Base-by-base conservation (phyloP, 352 stramenopile species). In the Phytopythium ostracodes region DNA sequence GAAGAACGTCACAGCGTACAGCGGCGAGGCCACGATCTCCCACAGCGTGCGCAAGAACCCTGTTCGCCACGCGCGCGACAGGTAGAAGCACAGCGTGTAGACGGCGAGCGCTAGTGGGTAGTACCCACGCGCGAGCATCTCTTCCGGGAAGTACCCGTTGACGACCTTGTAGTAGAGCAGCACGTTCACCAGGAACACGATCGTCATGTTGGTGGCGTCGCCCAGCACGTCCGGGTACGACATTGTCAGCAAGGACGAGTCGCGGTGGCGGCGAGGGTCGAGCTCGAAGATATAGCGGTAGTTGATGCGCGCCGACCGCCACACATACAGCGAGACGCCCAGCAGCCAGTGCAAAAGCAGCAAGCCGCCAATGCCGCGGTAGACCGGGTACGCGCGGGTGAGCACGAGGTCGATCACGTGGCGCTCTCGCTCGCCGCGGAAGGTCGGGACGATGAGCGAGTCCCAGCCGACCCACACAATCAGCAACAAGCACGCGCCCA, bases 121-220 rank as follows among this genome's bases (percentile, higher is more conserved):
- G 56, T 94, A 97, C 31, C 94, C 94, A 53, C 89, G 77, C 51
- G 90, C 81, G 15, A 91, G 62, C 17, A 96, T 68, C 43, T 89
- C 74, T 53, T 96, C 87, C 0, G 87, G 87, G 33, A 96, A 96
- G 60, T 92, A 88, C 0, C 75, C 78, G 54, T 96, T 96, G 67
- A 92, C 83, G 24, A 97, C 91, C 79, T 99, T 98, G 88, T 98
- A 99, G 72, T 99, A 99, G 25, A 98, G 75, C 56, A 99, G 79
- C 75, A 98, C 90, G 59, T 94, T 92, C 14, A 96, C 66, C 12
- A 99, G 71, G 69, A 96, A 99, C 4, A 98, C 81, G 46, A 99
- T 96, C 20, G 89, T 98, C 73, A 98, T 97, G 72, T 98, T 97
- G 35, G 96, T 97, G 15, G 94, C 94, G 72, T 98, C 92, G 66